These are phyloP conservation scores for Xylaria sp. DNA, from an alignment of 2,329 filamentous ascomycete species.

Conservation along the genomic window DNA sequence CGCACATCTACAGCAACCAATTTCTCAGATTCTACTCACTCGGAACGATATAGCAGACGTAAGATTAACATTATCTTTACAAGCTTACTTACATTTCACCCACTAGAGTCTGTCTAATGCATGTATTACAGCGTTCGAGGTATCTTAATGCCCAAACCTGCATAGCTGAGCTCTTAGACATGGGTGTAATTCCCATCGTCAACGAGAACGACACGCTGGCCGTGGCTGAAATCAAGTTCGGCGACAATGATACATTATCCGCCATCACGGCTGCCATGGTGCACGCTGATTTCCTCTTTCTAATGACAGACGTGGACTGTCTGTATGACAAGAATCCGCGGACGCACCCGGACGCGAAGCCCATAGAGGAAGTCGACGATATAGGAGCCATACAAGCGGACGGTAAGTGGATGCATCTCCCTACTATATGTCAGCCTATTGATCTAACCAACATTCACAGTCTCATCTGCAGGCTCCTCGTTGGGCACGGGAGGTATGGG, in stretches of 20 bases:
- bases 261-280: constrained; percentile 98
- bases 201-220: constrained; percentile 98
- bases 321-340: constrained; percentile 96
- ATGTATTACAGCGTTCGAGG: constrained; percentile 73
- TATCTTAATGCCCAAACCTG: constrained; percentile 98
- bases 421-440: background rate
- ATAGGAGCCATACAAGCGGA: constrained; percentile 85
- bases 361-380: constrained; percentile 93
- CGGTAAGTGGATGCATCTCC: constrained; percentile 55
- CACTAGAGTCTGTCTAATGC: constrained; percentile 26
- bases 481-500: constrained; percentile 96
- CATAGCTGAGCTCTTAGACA: constrained; percentile 85
- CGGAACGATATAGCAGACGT: constrained; percentile 96
- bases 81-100: background rate
- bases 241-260: constrained; percentile 96
- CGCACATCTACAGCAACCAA: constrained; percentile 84
- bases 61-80: constrained; percentile 47
- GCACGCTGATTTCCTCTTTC: constrained; percentile 92
- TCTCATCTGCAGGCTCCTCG: constrained; percentile 87
- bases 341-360: constrained; percentile 81
- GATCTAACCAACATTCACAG: constrained; percentile 53
- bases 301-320: constrained; percentile 99
- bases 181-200: constrained; percentile 97
- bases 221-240: constrained; percentile 98
- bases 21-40: constrained; percentile 94